Evolutionary conservation across 1,139 yeast species (phyloP).

Genomic region (Hansenula lynferdii): DNA sequence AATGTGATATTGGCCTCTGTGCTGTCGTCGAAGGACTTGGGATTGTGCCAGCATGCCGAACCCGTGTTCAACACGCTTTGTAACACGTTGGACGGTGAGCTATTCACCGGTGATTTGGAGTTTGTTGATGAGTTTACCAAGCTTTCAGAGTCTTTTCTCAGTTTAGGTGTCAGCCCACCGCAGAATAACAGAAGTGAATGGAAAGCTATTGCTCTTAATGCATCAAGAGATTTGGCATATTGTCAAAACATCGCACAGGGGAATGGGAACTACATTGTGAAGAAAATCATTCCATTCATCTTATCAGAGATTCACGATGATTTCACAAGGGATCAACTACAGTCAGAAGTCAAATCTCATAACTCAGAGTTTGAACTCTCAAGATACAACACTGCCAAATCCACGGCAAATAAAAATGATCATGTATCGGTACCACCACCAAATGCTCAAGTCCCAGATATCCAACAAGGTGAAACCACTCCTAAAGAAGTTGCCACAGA

Average conservation of each 20-base stretch:
- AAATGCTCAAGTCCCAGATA: background rate
- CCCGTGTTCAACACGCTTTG: conserved; percentile 58
- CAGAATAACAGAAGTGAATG: conserved; percentile 16
- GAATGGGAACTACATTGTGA: conserved; percentile 11
- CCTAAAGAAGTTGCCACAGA: conserved; percentile 21
- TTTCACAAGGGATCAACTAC: conserved; percentile 11
- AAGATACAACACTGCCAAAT: conserved; percentile 15
- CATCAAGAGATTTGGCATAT: conserved; percentile 18
- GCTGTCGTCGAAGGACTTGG: conserved; percentile 47
- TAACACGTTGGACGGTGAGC: conserved; percentile 55
- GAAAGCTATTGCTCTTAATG: conserved; percentile 18
- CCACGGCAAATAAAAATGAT: conserved; percentile 2
- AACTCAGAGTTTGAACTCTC: conserved; percentile 19
- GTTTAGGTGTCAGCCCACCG: conserved; percentile 9
- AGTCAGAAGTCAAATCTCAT: conserved; percentile 15
- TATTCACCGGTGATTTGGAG: conserved; percentile 66
- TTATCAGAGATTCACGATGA: conserved; percentile 14
- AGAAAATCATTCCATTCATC: conserved; percentile 14
- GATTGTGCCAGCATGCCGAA: conserved; percentile 47
- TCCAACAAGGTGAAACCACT: background rate
- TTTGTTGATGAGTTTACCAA: conserved; percentile 37
- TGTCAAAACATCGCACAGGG: conserved; percentile 14
- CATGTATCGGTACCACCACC: background rate
- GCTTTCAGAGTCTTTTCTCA: conserved; percentile 11
- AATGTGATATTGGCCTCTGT: conserved; percentile 36